Evolutionary conservation across 192 early-diverging fungal genomes (phyloP), one percentile per base, ranked within the genome.

Genomic region (Glomus cerebriforme): DNA sequence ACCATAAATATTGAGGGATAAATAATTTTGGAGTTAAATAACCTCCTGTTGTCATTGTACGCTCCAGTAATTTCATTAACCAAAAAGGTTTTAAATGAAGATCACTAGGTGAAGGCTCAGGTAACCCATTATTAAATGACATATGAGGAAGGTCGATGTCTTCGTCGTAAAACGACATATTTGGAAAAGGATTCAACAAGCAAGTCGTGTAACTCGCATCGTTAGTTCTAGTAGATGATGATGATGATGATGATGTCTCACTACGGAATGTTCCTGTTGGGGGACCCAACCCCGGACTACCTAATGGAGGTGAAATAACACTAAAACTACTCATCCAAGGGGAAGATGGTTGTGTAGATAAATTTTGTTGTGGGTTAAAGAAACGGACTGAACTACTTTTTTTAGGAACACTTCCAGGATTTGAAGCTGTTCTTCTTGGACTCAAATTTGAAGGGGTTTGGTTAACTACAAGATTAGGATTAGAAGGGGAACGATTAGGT

Each of bases 1-100:
- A 79, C 84, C 84, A 85, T 22, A 85, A 77, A 10, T 81, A 43
- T 13, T 77, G 60, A 58, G 84, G 84, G 22, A 85, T 81, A 80
- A 79, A 85, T 75, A 85, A 78, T n/a, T 82, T 81, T 24, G 82
- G 80, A 13, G 84, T 83, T 12, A 85, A 43, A 31, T 83, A 85
- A 45, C 84, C 84, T 3, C 84, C 84, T 13, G 79, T 79, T 10
- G 80, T 70, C 84, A 85, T 85, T 1, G 80, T 80, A 49, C 82
- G 84, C 59, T 83, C 84, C 32, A 85, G 64, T 60, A 72, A 75
- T 29, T 66, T 76, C 84, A 85, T 85, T 39, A 85, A 64, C 84
- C 84, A 85, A 66, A 85, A 85, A 22, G 82, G 81, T 26, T 81
- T 79, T 19, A 85, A 39, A 77, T 80, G 78, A 7, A 82, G 59